Base-by-base conservation (phyloP, 768 basidiomycete species). In the Russula sp. region DNA sequence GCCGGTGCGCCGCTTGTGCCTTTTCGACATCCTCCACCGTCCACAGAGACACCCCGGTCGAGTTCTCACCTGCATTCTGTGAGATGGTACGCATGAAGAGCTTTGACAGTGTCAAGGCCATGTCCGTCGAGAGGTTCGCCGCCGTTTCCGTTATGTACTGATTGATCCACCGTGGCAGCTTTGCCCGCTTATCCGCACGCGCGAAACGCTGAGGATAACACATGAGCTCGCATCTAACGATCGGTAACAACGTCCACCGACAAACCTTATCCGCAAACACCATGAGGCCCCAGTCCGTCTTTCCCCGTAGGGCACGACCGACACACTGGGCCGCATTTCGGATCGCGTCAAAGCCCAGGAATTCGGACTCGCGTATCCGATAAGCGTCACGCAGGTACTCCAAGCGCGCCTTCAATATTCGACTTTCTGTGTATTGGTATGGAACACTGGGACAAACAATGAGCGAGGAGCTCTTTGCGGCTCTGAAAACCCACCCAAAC, bases 271-370 rank as follows among this genome's bases (percentile, higher is more conserved):
- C 97, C 0, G 97, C 97, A 72, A 99, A 99, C 11, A 98, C 86
- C 97, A 99, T 99, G 69, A 99, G 74, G 38, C 97, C 97, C 92
- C 97, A 99, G 74, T 99, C 97, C 4, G 97, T 98, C 78, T 99
- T 99, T 66, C 97, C 97, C 54, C 97, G 86, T 72, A 99, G 74
- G 32, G 96, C 97, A 66, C 97, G 93, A 29, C 97, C 97, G 8
- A 99, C 96, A 73, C 97, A 99, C 70, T 99, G 97, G 14, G 97
- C 97, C 8, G 97, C 97, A 70, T 97, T 98, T 59, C 97, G 86
- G 93, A 99, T 98, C 13, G 97, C 97, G 71, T 99, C 97, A 73
- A 99, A 99, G 34, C 97, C 98, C 35, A 99, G 80, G 71, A 98
- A 99, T 73, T 99, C 97, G 29, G 95, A 97, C 74, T 99, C 97